Conservation (phyloP, 441 rosid species). For the Viola pubescens region DNA sequence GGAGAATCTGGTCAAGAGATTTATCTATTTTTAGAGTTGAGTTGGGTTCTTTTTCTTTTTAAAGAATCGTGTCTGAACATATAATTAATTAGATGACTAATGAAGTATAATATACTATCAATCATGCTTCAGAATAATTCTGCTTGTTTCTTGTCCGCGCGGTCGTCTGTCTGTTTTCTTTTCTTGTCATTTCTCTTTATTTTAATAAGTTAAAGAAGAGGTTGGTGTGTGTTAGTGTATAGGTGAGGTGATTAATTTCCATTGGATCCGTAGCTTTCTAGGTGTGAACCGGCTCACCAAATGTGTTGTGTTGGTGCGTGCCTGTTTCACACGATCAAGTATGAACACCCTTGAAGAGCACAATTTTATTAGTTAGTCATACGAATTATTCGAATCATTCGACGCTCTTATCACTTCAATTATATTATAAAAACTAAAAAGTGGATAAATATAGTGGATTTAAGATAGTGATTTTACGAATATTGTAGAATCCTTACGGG, state of each 20-base stretch:
- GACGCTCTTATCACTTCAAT: background rate
- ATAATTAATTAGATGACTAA: conserved; percentile 6
- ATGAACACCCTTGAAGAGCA: background rate
- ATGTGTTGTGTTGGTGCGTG: background rate
- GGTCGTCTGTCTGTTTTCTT: background rate
- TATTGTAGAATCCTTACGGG: background rate
- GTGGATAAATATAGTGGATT: background rate
- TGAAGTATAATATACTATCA: conserved; percentile 4
- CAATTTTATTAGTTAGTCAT: background rate
- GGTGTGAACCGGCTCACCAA: conserved; percentile 14
- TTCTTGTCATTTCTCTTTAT: conserved; percentile 1
- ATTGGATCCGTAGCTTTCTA: conserved; percentile 16
- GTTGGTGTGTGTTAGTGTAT: too few relatives aligned
- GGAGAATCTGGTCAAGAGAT: background rate
- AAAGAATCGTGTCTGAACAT: conserved; percentile 15
- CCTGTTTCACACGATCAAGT: background rate
- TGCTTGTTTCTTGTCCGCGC: conserved; percentile 10
- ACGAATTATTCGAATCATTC: too few relatives aligned
- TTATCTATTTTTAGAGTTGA: background rate
- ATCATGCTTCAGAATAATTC: conserved; percentile 13
- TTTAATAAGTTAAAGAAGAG: background rate
- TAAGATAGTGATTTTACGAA: background rate
- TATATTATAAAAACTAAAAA: background rate
- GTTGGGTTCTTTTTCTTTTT: background rate
- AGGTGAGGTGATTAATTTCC: background rate